Evolutionary conservation across 805 yeast species (phyloP).

Genomic region (Debaryomyces castellii): DNA sequence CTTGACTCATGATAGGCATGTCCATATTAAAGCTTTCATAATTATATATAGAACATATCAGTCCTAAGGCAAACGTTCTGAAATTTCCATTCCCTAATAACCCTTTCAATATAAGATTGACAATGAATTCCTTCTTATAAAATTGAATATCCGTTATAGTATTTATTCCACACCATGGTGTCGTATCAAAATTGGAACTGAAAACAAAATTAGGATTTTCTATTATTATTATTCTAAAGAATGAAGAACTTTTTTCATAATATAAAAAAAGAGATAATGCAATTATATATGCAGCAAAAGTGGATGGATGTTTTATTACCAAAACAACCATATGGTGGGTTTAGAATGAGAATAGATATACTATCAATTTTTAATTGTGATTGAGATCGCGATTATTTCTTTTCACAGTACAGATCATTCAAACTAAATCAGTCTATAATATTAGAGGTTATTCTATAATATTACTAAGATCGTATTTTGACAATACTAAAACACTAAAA

Average conservation of each 20-base stretch:
- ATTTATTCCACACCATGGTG: conserved; percentile 30
- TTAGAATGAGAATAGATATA: no score
- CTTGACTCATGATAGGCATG: conserved; percentile 5
- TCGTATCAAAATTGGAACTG: conserved; percentile 4
- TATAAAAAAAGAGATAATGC: conserved; percentile 14
- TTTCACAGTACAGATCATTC: no score
- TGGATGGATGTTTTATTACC: conserved; percentile 16
- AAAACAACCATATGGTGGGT: conserved; percentile 8
- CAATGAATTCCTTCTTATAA: conserved; percentile 6
- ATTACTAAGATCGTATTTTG: no score
- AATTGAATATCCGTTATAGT: conserved; percentile 15
- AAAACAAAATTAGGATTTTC: conserved; percentile 2
- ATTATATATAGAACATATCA: neutral
- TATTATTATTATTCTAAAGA: conserved; percentile 14
- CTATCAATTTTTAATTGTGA: no score
- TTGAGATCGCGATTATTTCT: no score
- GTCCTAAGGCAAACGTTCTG: neutral
- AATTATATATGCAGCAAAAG: conserved; percentile 15
- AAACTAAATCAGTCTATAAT: no score
- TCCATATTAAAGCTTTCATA: conserved; percentile 5
- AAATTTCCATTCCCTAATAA: neutral
- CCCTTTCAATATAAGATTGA: conserved; percentile 4
- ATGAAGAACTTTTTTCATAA: conserved; percentile 9
- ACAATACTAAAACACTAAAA: no score
- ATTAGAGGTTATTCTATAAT: no score